A percentile compares a stretch with the other conserved stretches of the same genome.
phyloP scores from a whole-genome alignment of 208 protist genomes.

The Acanthamoeba lugdunensis region DNA sequence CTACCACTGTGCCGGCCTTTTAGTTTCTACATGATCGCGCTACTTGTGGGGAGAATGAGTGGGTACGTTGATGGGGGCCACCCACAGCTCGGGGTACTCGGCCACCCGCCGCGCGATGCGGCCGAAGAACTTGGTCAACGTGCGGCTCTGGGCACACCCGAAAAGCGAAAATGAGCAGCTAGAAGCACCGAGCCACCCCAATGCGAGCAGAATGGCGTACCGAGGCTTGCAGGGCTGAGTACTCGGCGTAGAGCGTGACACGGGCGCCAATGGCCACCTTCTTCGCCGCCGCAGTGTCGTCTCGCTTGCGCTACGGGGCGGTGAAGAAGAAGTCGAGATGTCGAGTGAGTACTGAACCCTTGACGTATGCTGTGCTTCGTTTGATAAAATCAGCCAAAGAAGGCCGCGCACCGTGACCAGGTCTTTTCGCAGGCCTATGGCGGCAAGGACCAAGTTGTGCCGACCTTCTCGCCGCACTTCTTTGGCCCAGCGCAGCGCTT shows the following conservation, averaged over 20 bases:
- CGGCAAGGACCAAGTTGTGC: neutral
- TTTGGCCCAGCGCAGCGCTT: constrained; percentile 5
- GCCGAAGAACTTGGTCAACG: neutral
- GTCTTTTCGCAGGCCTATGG: neutral
- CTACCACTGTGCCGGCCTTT: too few relatives aligned
- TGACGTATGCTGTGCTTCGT: too few relatives aligned
- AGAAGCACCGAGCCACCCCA: too few relatives aligned
- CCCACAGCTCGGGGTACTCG: constrained; percentile 35
- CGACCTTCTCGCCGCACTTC: neutral
- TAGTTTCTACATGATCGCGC: too few relatives aligned
- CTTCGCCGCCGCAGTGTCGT: neutral
- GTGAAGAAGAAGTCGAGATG: neutral
- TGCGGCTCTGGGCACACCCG: neutral
- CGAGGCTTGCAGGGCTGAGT: neutral
- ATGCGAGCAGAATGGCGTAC: neutral
- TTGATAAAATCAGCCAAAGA: neutral
- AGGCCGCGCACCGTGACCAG: neutral
- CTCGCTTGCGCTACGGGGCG: neutral
- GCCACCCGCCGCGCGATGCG: neutral
- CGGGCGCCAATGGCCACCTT: neutral
- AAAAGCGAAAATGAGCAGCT: neutral
- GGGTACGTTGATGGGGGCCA: neutral
- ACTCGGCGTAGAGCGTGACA: neutral
- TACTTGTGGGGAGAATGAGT: too few relatives aligned
- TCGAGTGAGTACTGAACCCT: neutral